Conservation (phyloP, 768 basidiomycete species). For the Kwoniella sp. region DNA sequence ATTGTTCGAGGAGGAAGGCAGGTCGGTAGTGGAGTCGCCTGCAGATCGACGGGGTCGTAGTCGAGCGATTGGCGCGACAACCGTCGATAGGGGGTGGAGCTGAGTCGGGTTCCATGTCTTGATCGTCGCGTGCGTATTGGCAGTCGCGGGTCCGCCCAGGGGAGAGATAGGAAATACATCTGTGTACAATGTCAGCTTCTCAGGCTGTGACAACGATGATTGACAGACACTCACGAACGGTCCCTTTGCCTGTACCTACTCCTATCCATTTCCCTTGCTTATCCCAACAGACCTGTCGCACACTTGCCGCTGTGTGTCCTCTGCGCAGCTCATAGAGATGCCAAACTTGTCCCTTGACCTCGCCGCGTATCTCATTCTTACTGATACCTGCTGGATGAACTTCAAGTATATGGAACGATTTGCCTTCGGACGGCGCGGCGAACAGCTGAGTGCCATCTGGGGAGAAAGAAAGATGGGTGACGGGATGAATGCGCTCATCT, state of each 20-base stretch:
- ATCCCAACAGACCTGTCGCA: constrained; percentile 64
- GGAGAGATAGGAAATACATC: constrained; percentile 79
- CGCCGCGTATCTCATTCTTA: not conserved
- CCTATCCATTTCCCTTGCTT: constrained; percentile 70
- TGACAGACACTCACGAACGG: constrained; percentile 53
- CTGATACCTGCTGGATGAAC: constrained; percentile 32
- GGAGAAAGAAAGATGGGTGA: constrained; percentile 38
- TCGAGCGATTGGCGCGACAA: constrained; percentile 65
- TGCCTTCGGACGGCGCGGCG: constrained; percentile 37
- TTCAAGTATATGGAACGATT: constrained; percentile 41
- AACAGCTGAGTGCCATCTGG: constrained; percentile 41
- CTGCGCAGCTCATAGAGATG: constrained; percentile 71
- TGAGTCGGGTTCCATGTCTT: constrained; percentile 61
- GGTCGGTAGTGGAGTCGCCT: constrained; percentile 53
- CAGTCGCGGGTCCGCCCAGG: constrained; percentile 70
- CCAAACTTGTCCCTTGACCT: constrained; percentile 51
- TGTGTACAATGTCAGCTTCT: constrained; percentile 44
- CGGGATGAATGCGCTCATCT: constrained; percentile 1
- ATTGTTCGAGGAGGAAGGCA: not conserved
- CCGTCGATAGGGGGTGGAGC: constrained; percentile 63
- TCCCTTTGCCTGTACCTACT: constrained; percentile 62
- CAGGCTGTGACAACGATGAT: constrained; percentile 5
- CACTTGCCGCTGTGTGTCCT: constrained; percentile 70
- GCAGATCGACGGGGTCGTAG: constrained; percentile 49
- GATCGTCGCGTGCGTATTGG: constrained; percentile 61